Evolutionary conservation across 2,329 filamentous ascomycete genomes (phyloP).

Genomic region (Fusarium sp.): DNA sequence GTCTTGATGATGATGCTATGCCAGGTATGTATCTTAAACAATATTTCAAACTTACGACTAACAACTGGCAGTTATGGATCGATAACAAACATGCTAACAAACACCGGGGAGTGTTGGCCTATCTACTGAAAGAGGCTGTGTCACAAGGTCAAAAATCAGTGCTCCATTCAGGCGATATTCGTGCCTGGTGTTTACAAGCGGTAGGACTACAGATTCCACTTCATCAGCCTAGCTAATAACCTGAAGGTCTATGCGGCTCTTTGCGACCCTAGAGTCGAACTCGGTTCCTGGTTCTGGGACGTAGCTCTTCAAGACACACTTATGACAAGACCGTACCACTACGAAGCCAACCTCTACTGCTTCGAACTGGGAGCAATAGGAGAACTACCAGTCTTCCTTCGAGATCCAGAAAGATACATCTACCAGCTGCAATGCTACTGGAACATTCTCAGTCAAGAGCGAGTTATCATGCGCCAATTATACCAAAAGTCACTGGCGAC

Average conservation of each 20-base stretch:
- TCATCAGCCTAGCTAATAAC: not conserved
- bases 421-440: constrained; percentile 34
- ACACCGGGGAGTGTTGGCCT: constrained; percentile 9
- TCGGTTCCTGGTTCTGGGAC: constrained; percentile 35
- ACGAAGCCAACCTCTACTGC: constrained; percentile 17
- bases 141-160: constrained; percentile 2
- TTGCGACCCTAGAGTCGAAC: constrained; percentile 13
- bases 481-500: not conserved
- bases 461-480: not conserved
- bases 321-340: constrained; percentile 19
- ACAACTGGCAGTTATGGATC: constrained; percentile 17
- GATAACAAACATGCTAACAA: constrained; percentile 28
- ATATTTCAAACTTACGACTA: not conserved
- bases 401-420: constrained; percentile 19
- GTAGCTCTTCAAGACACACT: constrained; percentile 8
- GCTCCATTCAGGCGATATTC: constrained; percentile 12
- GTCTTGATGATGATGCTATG: constrained; percentile 33
- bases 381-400: constrained; percentile 24
- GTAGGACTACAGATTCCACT: not conserved
- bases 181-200: constrained; percentile 17
- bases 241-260: constrained; percentile 23
- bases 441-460: constrained; percentile 18
- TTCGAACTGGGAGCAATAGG: constrained; percentile 23
- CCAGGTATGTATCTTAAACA: not conserved
- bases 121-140: constrained; percentile 16